Evolutionary conservation across 192 early-diverging fungal genomes (phyloP).

Genomic region (Phycomyces blakesleeanus): DNA sequence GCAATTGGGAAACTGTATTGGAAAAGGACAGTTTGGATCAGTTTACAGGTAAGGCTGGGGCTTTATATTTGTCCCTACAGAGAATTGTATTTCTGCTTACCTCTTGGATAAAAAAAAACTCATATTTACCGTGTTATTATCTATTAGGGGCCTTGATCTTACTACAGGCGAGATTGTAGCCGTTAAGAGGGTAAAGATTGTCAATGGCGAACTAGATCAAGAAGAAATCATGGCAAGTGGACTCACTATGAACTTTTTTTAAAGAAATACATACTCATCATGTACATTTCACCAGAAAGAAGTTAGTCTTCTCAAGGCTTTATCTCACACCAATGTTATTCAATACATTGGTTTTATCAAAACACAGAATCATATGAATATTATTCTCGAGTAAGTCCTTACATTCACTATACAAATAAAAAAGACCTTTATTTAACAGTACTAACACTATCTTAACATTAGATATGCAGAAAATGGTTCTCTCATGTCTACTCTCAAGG

Average conservation of each 20-base stretch:
- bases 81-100: background rate
- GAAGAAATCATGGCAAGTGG: constrained; percentile 60
- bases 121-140: too few relatives aligned
- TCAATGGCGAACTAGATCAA: constrained; percentile 64
- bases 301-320: constrained; percentile 76
- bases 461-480: constrained; percentile 89
- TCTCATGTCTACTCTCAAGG: constrained; percentile 78
- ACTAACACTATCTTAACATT: too few relatives aligned
- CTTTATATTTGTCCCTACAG: background rate
- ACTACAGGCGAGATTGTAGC: constrained; percentile 80
- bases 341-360: constrained; percentile 79
- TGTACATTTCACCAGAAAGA: constrained; percentile 46
- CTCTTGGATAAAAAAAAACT: too few relatives aligned
- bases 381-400: constrained; percentile 65
- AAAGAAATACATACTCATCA: background rate
- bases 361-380: constrained; percentile 66
- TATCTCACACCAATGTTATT: constrained; percentile 79
- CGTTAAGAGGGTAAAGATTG: constrained; percentile 79
- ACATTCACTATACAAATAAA: background rate
- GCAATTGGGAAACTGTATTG: constrained; percentile 84
- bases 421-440: too few relatives aligned
- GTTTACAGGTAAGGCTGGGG: constrained; percentile 62
- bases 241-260: background rate
- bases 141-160: constrained; percentile 65
- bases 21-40: constrained; percentile 83